phyloP scores from a whole-genome alignment of 192 early-diverging fungal genomes.

The Linnemannia schmuckeri region DNA sequence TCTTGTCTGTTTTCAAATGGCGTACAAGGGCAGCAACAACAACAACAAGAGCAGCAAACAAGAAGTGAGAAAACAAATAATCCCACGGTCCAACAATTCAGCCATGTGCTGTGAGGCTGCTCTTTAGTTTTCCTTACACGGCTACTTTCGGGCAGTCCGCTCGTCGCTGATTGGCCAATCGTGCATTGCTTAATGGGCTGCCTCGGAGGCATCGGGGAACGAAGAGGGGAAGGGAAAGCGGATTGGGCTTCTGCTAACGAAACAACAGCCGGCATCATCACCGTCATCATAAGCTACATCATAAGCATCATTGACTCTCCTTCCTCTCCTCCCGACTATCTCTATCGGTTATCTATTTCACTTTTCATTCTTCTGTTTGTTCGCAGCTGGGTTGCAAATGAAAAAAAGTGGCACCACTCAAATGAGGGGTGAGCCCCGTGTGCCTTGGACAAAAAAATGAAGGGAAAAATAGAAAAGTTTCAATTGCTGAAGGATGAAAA shows the following conservation, averaged over 20 bases:
- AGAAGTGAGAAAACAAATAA: not conserved
- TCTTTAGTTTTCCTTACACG: not conserved
- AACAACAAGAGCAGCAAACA: not conserved
- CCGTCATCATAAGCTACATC: not conserved
- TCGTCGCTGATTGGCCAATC: conserved; percentile 1
- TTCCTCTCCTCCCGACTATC: not conserved
- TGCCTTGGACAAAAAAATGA: not conserved
- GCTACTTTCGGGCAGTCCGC: not conserved
- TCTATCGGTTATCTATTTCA: too few species aligned
- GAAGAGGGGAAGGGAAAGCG: not conserved
- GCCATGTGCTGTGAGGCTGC: not conserved
- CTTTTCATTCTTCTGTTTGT: not conserved
- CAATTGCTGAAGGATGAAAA: not conserved
- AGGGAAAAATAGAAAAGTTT: not conserved
- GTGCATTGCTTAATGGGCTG: not conserved
- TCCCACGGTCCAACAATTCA: conserved; percentile 26
- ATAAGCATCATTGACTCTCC: not conserved
- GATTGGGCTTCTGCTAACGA: not conserved
- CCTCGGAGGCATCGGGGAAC: not conserved
- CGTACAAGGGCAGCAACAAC: not conserved
- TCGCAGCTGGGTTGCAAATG: conserved; percentile 6
- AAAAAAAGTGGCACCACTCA: conserved; percentile 3
- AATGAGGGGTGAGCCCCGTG: not conserved
- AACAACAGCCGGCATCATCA: not conserved
- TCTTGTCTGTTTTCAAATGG: not conserved